Evolutionary conservation across 2,329 filamentous ascomycete species (phyloP).

Genomic region (Talaromyces atroroseus): DNA sequence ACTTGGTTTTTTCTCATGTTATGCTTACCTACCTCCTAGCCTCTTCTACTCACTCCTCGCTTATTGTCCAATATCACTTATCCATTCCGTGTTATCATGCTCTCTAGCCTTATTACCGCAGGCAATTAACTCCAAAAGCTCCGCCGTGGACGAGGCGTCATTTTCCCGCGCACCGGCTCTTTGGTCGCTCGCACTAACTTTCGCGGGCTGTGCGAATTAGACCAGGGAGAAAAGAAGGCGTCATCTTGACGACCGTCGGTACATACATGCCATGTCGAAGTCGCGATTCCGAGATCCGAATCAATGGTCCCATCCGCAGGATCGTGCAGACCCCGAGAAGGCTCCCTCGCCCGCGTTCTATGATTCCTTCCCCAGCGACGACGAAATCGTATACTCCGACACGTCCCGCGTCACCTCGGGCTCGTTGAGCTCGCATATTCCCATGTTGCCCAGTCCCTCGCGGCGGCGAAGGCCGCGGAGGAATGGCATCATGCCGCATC

Average conservation of each 20-base stretch:
- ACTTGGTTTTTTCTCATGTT: neutral
- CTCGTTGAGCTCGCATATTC: conserved; percentile 22
- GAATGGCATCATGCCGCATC: conserved; percentile 50
- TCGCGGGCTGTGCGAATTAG: neutral
- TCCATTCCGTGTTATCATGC: neutral
- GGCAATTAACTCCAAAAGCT: neutral
- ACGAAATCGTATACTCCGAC: conserved; percentile 39
- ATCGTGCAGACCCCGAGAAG: conserved; percentile 13
- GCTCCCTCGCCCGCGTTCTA: conserved; percentile 7
- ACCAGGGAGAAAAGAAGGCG: conserved; percentile 4
- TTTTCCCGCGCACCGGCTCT: neutral
- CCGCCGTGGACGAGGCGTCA: neutral
- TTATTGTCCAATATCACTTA: neutral
- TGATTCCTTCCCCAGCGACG: conserved; percentile 21
- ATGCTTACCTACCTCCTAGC: neutral
- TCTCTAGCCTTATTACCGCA: neutral
- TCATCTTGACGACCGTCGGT: conserved; percentile 12
- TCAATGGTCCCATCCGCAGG: conserved; percentile 10
- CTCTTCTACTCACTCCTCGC: neutral
- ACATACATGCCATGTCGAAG: conserved; percentile 12
- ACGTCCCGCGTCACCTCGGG: conserved; percentile 50
- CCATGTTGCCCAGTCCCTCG: conserved; percentile 33
- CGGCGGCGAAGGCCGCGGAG: conserved; percentile 29
- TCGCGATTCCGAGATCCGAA: conserved; percentile 12
- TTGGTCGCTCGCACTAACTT: neutral